These are phyloP conservation scores for Cydonia oblonga DNA, from an alignment of 331 rosid species.

Conservation along the genomic window DNA sequence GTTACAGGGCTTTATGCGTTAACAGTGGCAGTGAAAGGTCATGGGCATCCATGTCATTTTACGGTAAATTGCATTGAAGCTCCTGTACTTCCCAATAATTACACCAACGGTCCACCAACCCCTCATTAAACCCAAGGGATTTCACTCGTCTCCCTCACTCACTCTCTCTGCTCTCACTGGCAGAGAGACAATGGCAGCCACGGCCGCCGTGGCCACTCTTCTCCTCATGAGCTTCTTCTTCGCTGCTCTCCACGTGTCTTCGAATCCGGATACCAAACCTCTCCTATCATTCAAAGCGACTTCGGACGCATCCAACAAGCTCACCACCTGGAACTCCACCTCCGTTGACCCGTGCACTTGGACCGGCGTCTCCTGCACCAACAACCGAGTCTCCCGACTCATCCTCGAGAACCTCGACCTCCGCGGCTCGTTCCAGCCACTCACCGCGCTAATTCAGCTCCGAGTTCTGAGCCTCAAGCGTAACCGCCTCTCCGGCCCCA, in stretches of 20 bases:
- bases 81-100: slow-evolving; percentile 15
- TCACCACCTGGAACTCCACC: slow-evolving; percentile 59
- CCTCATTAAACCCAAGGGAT: not conserved
- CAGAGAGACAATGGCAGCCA: slow-evolving; percentile 35
- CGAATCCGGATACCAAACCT: slow-evolving; percentile 35
- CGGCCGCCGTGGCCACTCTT: not conserved
- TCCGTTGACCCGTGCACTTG: slow-evolving; percentile 42
- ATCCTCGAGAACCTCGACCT: slow-evolving; percentile 60
- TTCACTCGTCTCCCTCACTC: not conserved
- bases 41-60: not conserved
- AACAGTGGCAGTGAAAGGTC: not conserved
- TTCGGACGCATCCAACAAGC: slow-evolving; percentile 39
- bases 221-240: not conserved
- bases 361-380: slow-evolving; percentile 51
- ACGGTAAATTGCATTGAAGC: not conserved
- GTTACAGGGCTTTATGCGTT: not conserved
- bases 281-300: slow-evolving; percentile 45
- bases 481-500: slow-evolving; percentile 51
- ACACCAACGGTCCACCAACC: not conserved
- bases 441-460: slow-evolving; percentile 45
- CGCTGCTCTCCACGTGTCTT: slow-evolving; percentile 4
- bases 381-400: slow-evolving; percentile 51
- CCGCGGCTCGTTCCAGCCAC: slow-evolving; percentile 34
- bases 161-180: slow-evolving; percentile 3
- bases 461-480: slow-evolving; percentile 70